Base-by-base conservation (phyloP, 331 rosid species). In the Telfairia occidentalis region DNA sequence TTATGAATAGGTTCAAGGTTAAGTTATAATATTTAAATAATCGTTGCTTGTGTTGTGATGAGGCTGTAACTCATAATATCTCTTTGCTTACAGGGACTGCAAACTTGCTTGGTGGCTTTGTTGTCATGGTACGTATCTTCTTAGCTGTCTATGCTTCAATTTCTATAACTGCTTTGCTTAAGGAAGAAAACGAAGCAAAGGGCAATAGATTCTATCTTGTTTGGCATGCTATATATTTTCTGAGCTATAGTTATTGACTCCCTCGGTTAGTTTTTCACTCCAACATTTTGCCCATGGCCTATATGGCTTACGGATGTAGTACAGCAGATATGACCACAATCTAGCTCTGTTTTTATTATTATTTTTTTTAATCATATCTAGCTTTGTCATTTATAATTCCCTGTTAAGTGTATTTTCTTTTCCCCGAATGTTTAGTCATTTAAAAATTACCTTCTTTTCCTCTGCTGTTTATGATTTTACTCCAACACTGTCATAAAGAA, bases 81-180 rank as follows among this genome's bases (percentile, higher is more conserved):
- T 74, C 46, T 82, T 42, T 81, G 64, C 74, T 78, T 81, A 59
- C 90, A 95, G 99, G 99, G 99, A 75, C 88, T 95, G 78, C 99
- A 95, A 89, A 95, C 99, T 76, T 92, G 97, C 85, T 85, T 92
- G 86, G 97, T 89, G 84, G 85, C 97, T 81, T 81, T 92, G 74
- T 70, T 95, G 35, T 90, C 97, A 69, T 89, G 97, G 99, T 95
- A 87, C 69, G 76, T 80, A 58, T 79, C 80, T 72, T 55, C 50
- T 35, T 49, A 69, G 58, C 55, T 80, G 77, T 72, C 34, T 52
- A 1, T 78, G 48, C 53, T 61, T 50, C 48, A 77, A 40, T 42
- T 53, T 50, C 54, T 50, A 30, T 60, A 5, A 9, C 5, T 15
- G 29, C 75, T 4, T 61, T 19, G 21, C 50, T 42, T 5, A 67